Percentiles rank a stretch among this genome's conserved stretches.
Evolutionary conservation across 1,139 yeast species (phyloP).

Genomic region (Hyphopichia wangnamkhiaoensis): DNA sequence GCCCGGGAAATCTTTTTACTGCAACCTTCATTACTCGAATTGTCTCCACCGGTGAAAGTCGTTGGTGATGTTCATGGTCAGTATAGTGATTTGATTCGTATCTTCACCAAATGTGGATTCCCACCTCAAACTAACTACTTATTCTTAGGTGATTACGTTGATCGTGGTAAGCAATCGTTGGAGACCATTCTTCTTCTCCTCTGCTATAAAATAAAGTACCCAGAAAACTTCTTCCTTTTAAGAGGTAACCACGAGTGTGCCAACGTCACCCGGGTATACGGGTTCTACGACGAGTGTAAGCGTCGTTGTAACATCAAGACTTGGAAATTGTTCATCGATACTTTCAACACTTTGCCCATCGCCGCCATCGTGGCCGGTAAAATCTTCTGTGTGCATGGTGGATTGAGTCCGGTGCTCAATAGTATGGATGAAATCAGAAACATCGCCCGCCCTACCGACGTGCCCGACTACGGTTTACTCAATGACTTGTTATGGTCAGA

Average conservation of each 20-base stretch:
- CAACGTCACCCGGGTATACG: slow-evolving; percentile 91
- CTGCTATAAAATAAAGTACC: slow-evolving; percentile 93
- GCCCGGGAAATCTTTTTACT: slow-evolving; percentile 86
- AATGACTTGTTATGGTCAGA: slow-evolving; percentile 96
- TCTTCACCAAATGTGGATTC: slow-evolving; percentile 94
- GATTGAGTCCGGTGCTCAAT: slow-evolving; percentile 86
- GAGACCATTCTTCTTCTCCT: slow-evolving; percentile 84
- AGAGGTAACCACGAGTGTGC: slow-evolving; percentile 98
- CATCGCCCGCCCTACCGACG: slow-evolving; percentile 94
- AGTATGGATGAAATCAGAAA: slow-evolving; percentile 89
- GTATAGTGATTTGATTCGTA: slow-evolving; percentile 83
- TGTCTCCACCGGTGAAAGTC: slow-evolving; percentile 93
- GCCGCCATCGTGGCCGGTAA: slow-evolving; percentile 96
- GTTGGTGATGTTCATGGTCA: slow-evolving; percentile 99
- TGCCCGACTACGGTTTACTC: slow-evolving; percentile 91
- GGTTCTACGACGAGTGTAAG: slow-evolving; percentile 96
- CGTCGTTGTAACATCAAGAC: slow-evolving; percentile 84
- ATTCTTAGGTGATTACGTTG: slow-evolving; percentile 94
- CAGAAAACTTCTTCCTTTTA: slow-evolving; percentile 88
- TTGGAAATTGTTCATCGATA: slow-evolving; percentile 91
- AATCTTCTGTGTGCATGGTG: slow-evolving; percentile 97
- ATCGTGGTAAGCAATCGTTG: slow-evolving; percentile 90
- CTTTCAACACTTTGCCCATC: slow-evolving; percentile 90
- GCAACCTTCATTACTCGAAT: slow-evolving; percentile 86
- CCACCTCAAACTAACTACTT: slow-evolving; percentile 95